A percentile compares a stretch with the other conserved stretches of the same genome.
Evolutionary conservation across 768 basidiomycete species (phyloP).

Genomic region (Trametopsis cervina): DNA sequence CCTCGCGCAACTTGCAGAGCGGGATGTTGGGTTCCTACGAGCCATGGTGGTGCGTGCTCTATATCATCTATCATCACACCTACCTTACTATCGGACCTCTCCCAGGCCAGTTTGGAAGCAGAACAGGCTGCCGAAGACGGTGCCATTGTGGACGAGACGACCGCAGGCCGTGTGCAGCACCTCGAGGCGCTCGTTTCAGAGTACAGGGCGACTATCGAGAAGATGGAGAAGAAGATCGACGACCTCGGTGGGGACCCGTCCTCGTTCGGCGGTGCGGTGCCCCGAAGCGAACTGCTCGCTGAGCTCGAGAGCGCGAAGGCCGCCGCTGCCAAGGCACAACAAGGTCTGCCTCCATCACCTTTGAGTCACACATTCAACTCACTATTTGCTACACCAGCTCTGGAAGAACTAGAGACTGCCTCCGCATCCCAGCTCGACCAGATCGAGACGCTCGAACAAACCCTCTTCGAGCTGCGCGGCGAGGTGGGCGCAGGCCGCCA

Average conservation of each 20-base stretch:
- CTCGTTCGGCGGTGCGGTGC: slow-evolving; percentile 13
- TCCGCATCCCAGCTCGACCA: slow-evolving; percentile 36
- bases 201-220: slow-evolving; percentile 43
- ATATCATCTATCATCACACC: slow-evolving; percentile 12
- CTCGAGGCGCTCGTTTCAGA: slow-evolving; percentile 49
- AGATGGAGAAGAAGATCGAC: slow-evolving; percentile 44
- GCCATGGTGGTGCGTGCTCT: slow-evolving; percentile 65
- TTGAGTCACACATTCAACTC: neutral
- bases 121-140: slow-evolving; percentile 40
- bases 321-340: slow-evolving; percentile 27
- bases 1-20: slow-evolving; percentile 37
- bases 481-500: slow-evolving; percentile 73
- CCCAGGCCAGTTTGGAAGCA: slow-evolving; percentile 54
- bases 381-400: slow-evolving; percentile 29
- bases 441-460: slow-evolving; percentile 71
- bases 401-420: slow-evolving; percentile 33
- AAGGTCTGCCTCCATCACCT: slow-evolving; percentile 27
- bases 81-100: neutral
- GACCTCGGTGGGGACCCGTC: slow-evolving; percentile 31
- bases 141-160: slow-evolving; percentile 28
- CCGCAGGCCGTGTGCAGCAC: slow-evolving; percentile 40
- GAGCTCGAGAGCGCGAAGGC: slow-evolving; percentile 32
- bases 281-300: slow-evolving; percentile 33
- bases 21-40: slow-evolving; percentile 61
- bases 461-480: slow-evolving; percentile 69